phyloP scores from a whole-genome alignment of 352 stramenopile genomes.

The Phytophthora lateralis region DNA sequence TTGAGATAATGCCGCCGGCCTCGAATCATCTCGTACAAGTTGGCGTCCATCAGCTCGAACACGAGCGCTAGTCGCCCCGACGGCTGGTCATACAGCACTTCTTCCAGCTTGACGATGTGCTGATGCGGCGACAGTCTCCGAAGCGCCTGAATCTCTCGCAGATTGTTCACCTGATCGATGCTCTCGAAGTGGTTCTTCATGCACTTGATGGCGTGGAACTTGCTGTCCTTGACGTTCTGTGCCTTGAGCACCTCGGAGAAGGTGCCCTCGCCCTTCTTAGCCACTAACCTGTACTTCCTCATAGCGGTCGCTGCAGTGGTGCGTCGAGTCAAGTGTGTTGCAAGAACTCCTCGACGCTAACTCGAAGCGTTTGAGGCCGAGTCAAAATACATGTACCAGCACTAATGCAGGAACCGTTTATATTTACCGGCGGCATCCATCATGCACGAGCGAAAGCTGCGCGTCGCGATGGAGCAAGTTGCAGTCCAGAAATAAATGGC shows the following conservation, averaged over 20 bases:
- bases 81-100: slow-evolving; percentile 94
- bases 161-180: slow-evolving; percentile 97
- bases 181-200: slow-evolving; percentile 98
- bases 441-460: neutral
- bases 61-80: slow-evolving; percentile 93
- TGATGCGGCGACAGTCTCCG: slow-evolving; percentile 92
- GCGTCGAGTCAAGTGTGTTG: neutral
- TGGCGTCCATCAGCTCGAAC: slow-evolving; percentile 97
- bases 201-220: slow-evolving; percentile 97
- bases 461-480: neutral
- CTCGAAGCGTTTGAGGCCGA: neutral
- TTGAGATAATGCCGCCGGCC: slow-evolving; percentile 89
- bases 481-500: slow-evolving; percentile 2
- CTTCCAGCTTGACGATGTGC: slow-evolving; percentile 96
- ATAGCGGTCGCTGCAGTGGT: slow-evolving; percentile 34
- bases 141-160: slow-evolving; percentile 96
- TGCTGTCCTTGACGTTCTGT: slow-evolving; percentile 94
- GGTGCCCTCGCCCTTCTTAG: slow-evolving; percentile 96
- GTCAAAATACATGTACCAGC: neutral
- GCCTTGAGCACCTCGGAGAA: slow-evolving; percentile 95
- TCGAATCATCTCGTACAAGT: slow-evolving; percentile 97
- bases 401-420: slow-evolving; percentile 12
- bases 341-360: neutral
- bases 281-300: slow-evolving; percentile 94
- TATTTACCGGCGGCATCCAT: slow-evolving; percentile 12